Percentiles rank a stretch among this genome's conserved stretches.
phyloP scores from a whole-genome alignment of 2,329 filamentous ascomycete genomes.

The Alternaria gansuensis region DNA sequence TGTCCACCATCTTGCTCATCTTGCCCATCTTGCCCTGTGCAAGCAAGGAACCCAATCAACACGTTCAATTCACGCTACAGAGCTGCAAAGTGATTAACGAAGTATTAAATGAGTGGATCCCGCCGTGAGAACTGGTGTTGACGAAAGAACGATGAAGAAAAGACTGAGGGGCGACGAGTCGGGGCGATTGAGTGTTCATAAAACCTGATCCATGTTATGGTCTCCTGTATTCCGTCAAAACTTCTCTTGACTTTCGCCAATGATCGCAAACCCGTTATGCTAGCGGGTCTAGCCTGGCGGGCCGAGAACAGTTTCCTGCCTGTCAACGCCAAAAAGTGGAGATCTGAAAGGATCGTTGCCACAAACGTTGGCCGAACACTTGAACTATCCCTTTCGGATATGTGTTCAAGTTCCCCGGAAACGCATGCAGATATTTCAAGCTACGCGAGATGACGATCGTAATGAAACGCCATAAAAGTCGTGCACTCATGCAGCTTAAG shows the following conservation, averaged over 20 bases:
- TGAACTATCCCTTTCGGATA: neutral
- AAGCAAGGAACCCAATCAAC: constrained; percentile 1
- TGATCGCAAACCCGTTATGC: constrained; percentile 6
- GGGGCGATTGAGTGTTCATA: constrained; percentile 7
- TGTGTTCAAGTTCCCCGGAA: neutral
- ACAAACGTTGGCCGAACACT: neutral
- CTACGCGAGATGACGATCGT: constrained; percentile 11
- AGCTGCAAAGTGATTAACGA: constrained; percentile 2
- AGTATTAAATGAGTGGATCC: constrained; percentile 8
- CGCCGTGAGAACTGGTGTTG: neutral
- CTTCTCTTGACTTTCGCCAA: constrained; percentile 9
- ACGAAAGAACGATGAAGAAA: neutral
- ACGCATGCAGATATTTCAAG: neutral
- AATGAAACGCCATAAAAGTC: neutral
- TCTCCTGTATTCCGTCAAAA: constrained; percentile 5
- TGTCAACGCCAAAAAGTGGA: constrained; percentile 11
- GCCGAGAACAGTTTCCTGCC: constrained; percentile 7
- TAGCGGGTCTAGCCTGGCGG: constrained; percentile 4
- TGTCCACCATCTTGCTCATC: constrained; percentile 23
- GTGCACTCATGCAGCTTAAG: neutral
- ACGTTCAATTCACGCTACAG: neutral
- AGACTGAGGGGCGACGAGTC: neutral
- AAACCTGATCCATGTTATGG: constrained; percentile 11
- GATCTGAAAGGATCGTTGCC: constrained; percentile 8
- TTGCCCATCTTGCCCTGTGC: constrained; percentile 15